Percentiles rank a stretch among this genome's conserved stretches.
These are phyloP conservation scores for Pseudisothecium myosuroides DNA, from an alignment of 225 moss, liverwort and hornwort genomes.

Conservation along the genomic window DNA sequence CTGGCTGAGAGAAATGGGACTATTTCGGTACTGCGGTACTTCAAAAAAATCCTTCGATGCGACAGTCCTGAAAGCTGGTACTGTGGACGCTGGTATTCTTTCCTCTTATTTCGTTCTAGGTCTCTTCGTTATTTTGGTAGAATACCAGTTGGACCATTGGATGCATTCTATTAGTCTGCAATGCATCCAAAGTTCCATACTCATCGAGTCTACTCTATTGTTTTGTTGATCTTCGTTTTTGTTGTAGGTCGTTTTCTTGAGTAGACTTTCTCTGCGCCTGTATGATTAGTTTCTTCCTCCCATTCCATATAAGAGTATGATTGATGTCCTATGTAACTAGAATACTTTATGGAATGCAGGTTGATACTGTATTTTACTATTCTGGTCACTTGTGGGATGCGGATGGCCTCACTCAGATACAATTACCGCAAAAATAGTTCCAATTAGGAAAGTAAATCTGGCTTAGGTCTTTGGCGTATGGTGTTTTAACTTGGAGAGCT, in stretches of 20 bases:
- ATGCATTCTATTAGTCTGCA: not conserved
- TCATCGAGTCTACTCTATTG: not conserved
- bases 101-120: too few relatives aligned
- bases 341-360: not conserved
- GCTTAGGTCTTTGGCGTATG: not conserved
- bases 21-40: constrained; percentile 45
- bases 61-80: constrained; percentile 16
- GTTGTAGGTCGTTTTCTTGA: not conserved
- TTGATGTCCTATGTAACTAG: not conserved
- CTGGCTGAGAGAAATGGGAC: constrained; percentile 61
- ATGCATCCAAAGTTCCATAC: not conserved
- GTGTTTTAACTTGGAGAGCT: not conserved
- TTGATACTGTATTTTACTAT: not conserved
- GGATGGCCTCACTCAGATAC: not conserved
- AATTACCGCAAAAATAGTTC: not conserved
- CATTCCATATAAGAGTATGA: not conserved
- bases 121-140: too few relatives aligned
- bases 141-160: too few relatives aligned
- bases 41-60: constrained; percentile 6
- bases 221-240: not conserved
- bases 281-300: not conserved
- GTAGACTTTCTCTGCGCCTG: not conserved
- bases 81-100: not conserved
- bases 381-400: not conserved
- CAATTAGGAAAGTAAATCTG: not conserved